These are phyloP conservation scores for Bromus sterilis DNA, from an alignment of 176 grass and related monocot genomes.

Conservation along the genomic window DNA sequence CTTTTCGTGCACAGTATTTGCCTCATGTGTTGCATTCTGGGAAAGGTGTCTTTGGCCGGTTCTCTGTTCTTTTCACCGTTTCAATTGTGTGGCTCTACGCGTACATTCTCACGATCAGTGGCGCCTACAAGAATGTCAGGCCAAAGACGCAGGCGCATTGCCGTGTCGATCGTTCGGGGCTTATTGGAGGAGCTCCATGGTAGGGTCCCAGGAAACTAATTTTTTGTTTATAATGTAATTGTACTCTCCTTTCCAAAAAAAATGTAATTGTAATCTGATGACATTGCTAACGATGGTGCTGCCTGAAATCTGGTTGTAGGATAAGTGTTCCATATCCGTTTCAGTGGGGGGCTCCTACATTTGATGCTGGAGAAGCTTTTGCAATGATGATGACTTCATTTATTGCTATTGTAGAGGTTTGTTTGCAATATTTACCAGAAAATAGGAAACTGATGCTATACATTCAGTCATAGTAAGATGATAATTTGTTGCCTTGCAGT, in stretches of 20 bases:
- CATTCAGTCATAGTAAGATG: background rate
- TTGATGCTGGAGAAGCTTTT: constrained; percentile 93
- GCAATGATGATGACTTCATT: constrained; percentile 97
- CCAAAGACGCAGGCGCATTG: constrained; percentile 84
- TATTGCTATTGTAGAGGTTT: constrained; percentile 81
- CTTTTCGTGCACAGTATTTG: constrained; percentile 47
- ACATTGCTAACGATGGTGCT: background rate
- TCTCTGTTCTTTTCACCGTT: constrained; percentile 73
- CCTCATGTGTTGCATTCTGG: constrained; percentile 44
- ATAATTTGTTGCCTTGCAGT: constrained; percentile 21
- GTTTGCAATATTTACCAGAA: background rate
- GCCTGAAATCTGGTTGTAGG: constrained; percentile 28
- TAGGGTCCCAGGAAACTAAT: constrained; percentile 20
- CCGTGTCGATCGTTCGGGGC: constrained; percentile 79
- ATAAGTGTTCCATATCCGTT: constrained; percentile 94
- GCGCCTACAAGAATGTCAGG: constrained; percentile 61
- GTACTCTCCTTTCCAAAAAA: too few relatives aligned
- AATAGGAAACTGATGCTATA: background rate
- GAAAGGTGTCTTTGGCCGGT: constrained; percentile 50
- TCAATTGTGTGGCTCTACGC: constrained; percentile 89
- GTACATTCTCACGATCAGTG: constrained; percentile 79
- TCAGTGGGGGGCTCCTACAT: constrained; percentile 92
- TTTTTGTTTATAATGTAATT: background rate
- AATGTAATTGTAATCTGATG: background rate
- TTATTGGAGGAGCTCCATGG: constrained; percentile 81